These are phyloP conservation scores for Trichoderma asperelloides DNA, from an alignment of 495 filamentous ascomycete genomes.

Conservation along the genomic window DNA sequence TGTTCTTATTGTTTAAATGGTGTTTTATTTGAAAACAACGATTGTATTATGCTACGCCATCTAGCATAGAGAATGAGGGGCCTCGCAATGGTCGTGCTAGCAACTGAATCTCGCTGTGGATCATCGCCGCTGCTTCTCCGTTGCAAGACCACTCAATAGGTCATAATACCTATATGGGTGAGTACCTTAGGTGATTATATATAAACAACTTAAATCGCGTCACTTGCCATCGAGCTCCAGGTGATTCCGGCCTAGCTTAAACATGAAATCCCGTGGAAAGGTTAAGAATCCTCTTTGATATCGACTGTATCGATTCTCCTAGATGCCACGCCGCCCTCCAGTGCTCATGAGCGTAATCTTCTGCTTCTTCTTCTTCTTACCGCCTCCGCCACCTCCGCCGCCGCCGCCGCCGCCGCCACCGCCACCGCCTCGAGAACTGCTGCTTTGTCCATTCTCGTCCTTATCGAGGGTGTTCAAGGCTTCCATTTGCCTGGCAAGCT, in stretches of 20 bases:
- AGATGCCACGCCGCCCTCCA: slow-evolving; percentile 30
- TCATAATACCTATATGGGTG: not conserved
- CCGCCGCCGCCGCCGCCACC: slow-evolving; percentile 19
- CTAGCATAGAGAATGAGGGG: not conserved
- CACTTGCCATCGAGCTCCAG: not conserved
- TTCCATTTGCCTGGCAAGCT: slow-evolving; percentile 38
- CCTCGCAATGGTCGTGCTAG: not conserved
- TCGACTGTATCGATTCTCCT: not conserved
- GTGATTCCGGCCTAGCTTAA: not conserved
- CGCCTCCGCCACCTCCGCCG: slow-evolving; percentile 29
- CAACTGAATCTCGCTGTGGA: not conserved
- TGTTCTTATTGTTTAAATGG: no score
- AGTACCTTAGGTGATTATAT: not conserved
- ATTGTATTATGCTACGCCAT: not conserved
- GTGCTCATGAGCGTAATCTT: slow-evolving; percentile 96
- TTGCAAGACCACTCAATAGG: not conserved
- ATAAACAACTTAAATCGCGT: not conserved
- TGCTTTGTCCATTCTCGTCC: slow-evolving; percentile 8
- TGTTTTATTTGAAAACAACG: no score
- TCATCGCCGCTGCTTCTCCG: not conserved
- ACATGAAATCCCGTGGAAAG: not conserved
- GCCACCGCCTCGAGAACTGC: slow-evolving; percentile 14
- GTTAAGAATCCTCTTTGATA: not conserved
- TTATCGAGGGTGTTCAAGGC: slow-evolving; percentile 17
- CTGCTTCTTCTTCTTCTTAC: slow-evolving; percentile 84